Evolutionary conservation across 2,329 filamentous ascomycete species (phyloP), one percentile per base, ranked within the genome.

Genomic region (Stagonosporopsis vannaccii): DNA sequence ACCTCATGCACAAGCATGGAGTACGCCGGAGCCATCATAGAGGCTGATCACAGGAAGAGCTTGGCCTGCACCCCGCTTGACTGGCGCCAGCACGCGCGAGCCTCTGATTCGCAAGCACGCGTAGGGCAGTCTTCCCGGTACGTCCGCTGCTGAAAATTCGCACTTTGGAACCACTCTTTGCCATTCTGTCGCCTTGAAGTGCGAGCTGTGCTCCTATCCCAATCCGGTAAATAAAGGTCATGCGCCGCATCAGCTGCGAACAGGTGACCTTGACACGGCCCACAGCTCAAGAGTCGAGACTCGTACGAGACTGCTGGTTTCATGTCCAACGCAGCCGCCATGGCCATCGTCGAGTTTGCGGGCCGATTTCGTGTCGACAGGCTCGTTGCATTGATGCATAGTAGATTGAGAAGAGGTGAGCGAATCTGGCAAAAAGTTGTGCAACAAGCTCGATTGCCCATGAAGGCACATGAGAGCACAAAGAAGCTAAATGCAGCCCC

Each of bases 271-370:
- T 37, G 36, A 51, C 53, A 56, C 43, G 53, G 48, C 48, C 53
- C 53, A 51, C 48, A 25, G 42, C 13, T 42, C 42, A 13, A 36
- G 53, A 59, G 61, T 61, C 63, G 66, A 68, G 62, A 62, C 61
- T 59, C 49, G 55, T 43, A 54, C 53, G 39, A 58, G 30, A 37
- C 42, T 37, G 17, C 15, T 35, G 39, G 32, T 48, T 26, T 45
- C 43, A 44, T 41, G 30, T 26, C 23, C 49, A 42, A 43, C n/a
- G 43, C 33, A 40, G 39, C 30, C 54, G 58, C 46, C 47, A 28
- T 36, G 17, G 25, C 47, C 51, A 56, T 63, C 55, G 57, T 63
- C 50, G 56, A 41, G 17, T 44, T 56, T 33, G 20, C 30, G 40
- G 49, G 32, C 49, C 44, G 54, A 52, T 26, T 8, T 22, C 22